A percentile compares a stretch with the other conserved stretches of the same genome.
Evolutionary conservation across 306 rosid genomes (phyloP).

Genomic region (Inga laurina): DNA sequence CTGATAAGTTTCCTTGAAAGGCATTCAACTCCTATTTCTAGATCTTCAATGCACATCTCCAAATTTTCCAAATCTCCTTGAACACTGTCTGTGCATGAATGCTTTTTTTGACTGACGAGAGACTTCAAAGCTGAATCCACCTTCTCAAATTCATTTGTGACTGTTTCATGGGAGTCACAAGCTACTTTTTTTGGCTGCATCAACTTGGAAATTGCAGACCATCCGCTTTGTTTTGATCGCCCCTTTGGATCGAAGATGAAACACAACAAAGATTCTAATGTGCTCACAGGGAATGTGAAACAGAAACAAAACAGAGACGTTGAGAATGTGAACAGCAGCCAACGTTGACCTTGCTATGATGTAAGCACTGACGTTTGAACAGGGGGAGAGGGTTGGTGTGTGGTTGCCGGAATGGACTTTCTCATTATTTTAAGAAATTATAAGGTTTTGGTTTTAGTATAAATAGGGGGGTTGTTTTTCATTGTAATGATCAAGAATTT

Average conservation of each 20-base stretch:
- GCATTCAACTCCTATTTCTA: constrained; percentile 19
- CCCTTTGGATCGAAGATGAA: constrained; percentile 20
- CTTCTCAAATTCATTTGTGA: neutral
- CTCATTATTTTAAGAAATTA: no score
- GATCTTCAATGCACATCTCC: constrained; percentile 34
- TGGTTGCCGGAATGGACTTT: no score
- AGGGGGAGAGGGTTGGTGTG: no score
- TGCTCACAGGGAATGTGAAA: neutral
- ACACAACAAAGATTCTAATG: neutral
- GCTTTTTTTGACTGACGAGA: neutral
- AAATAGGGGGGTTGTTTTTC: no score
- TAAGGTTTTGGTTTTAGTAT: no score
- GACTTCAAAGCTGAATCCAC: neutral
- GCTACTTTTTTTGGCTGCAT: constrained; percentile 25
- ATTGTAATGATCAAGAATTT: no score
- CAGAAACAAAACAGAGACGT: no score
- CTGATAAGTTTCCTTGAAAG: constrained; percentile 27
- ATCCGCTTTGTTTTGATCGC: constrained; percentile 11
- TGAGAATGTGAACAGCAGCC: no score
- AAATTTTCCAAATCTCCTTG: constrained; percentile 8
- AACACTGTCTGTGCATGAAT: neutral
- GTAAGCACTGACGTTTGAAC: no score
- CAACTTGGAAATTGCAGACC: constrained; percentile 33
- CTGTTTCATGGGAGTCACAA: neutral
- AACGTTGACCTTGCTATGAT: no score